These are phyloP conservation scores for Colletotrichum sidae DNA, from an alignment of 2,329 filamentous ascomycete species.

Conservation along the genomic window DNA sequence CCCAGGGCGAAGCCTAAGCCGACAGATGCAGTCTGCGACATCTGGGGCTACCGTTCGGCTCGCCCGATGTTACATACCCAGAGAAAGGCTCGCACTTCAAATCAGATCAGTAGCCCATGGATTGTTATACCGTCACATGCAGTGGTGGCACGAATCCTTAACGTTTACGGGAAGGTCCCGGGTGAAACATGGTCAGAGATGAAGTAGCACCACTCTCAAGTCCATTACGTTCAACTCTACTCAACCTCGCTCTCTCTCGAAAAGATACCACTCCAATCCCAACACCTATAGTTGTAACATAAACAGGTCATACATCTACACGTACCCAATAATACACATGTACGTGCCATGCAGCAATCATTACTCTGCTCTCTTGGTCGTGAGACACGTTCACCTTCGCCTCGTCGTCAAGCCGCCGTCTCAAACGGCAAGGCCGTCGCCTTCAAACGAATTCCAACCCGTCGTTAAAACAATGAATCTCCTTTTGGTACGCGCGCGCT, in stretches of 20 bases:
- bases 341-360: constrained; percentile 26
- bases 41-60: no score
- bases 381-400: constrained; percentile 17
- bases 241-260: not conserved
- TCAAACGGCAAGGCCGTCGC: constrained; percentile 10
- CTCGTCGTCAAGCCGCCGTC: constrained; percentile 17
- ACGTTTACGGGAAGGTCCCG: no score
- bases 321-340: constrained; percentile 29
- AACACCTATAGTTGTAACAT: constrained; percentile 6
- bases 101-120: no score
- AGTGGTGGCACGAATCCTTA: no score
- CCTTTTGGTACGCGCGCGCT: not conserved
- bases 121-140: no score
- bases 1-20: no score
- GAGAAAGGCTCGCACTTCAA: no score
- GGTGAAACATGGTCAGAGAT: no score
- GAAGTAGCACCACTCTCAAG: not conserved
- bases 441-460: constrained; percentile 1
- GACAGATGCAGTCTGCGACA: no score
- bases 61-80: no score
- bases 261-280: not conserved
- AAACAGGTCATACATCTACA: constrained; percentile 29
- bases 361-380: constrained; percentile 19
- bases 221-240: not conserved
- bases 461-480: not conserved